Evolutionary conservation across 305 asterid genomes (phyloP).

Genomic region (Ilex paraguariensis): DNA sequence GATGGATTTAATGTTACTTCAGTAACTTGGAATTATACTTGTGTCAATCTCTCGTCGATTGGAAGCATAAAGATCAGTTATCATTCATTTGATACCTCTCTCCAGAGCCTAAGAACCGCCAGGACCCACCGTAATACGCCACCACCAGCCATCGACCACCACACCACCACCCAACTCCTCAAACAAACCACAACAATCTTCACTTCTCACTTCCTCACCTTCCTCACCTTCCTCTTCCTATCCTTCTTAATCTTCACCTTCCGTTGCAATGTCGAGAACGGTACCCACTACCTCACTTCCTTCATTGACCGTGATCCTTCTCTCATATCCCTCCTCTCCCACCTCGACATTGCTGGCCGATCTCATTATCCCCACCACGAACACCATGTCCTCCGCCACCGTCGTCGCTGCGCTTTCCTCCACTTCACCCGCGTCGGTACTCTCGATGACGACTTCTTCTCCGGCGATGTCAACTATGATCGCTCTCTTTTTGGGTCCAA

Average conservation of each 20-base stretch:
- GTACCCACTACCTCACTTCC: conserved; percentile 68
- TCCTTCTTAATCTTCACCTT: conserved; percentile 33
- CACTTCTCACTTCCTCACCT: conserved; percentile 44
- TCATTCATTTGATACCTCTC: too few relatives aligned
- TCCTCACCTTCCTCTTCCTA: conserved; percentile 44
- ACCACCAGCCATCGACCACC: conserved; percentile 43
- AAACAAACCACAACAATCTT: conserved; percentile 40
- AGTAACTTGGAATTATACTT: too few relatives aligned
- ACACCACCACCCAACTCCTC: conserved; percentile 50
- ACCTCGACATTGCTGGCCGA: conserved; percentile 5
- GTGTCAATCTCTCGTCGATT: too few relatives aligned
- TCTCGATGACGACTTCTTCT: conserved; percentile 88
- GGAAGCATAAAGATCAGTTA: too few relatives aligned
- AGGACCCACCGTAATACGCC: conserved; percentile 16
- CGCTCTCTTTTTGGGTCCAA: conserved; percentile 11
- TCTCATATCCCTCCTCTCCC: conserved; percentile 10
- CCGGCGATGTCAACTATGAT: conserved; percentile 57
- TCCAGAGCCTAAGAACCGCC: too few relatives aligned
- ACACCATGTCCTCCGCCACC: conserved; percentile 41
- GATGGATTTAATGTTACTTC: too few relatives aligned
- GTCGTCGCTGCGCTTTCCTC: conserved; percentile 46
- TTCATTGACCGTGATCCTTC: conserved; percentile 71
- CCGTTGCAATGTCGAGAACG: conserved; percentile 73
- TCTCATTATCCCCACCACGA: conserved; percentile 20
- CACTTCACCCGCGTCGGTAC: conserved; percentile 47